phyloP scores from a whole-genome alignment of 805 yeast genomes.

The Barnettozyma botsteinii region DNA sequence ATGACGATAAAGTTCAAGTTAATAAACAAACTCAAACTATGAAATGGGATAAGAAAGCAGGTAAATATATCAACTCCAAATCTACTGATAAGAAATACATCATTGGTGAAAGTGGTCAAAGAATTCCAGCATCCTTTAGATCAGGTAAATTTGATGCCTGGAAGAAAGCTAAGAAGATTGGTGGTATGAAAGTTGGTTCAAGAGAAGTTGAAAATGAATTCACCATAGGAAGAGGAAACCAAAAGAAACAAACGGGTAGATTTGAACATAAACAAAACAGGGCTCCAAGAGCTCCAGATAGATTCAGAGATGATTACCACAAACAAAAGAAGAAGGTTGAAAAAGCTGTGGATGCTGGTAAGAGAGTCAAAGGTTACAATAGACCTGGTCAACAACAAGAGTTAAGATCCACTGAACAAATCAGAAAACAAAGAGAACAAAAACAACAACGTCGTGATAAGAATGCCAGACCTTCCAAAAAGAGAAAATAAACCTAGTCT shows the following conservation, averaged over 20 bases:
- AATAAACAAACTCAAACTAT: constrained; percentile 64
- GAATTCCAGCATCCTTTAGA: constrained; percentile 84
- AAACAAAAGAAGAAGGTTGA: constrained; percentile 77
- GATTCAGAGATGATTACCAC: constrained; percentile 78
- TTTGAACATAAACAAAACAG: constrained; percentile 68
- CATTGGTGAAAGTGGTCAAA: constrained; percentile 91
- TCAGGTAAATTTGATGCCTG: constrained; percentile 92
- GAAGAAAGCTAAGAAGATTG: constrained; percentile 65
- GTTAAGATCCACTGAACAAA: constrained; percentile 62
- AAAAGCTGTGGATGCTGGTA: constrained; percentile 73
- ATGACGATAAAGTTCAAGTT: constrained; percentile 64
- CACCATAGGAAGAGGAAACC: constrained; percentile 22
- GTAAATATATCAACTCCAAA: constrained; percentile 76
- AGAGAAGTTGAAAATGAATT: constrained; percentile 35
- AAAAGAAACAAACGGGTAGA: constrained; percentile 34
- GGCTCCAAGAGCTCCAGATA: constrained; percentile 92
- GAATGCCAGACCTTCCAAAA: constrained; percentile 72
- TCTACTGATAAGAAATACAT: constrained; percentile 82
- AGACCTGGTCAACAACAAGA: constrained; percentile 40
- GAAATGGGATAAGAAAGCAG: constrained; percentile 91
- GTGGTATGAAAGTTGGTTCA: constrained; percentile 50
- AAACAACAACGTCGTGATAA: constrained; percentile 74
- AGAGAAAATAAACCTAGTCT: constrained; percentile 24
- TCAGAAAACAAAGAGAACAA: constrained; percentile 65
- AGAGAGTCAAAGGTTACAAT: constrained; percentile 56